Base-by-base conservation (phyloP, 2,329 filamentous ascomycete genomes). In the Cadophora sp. region DNA sequence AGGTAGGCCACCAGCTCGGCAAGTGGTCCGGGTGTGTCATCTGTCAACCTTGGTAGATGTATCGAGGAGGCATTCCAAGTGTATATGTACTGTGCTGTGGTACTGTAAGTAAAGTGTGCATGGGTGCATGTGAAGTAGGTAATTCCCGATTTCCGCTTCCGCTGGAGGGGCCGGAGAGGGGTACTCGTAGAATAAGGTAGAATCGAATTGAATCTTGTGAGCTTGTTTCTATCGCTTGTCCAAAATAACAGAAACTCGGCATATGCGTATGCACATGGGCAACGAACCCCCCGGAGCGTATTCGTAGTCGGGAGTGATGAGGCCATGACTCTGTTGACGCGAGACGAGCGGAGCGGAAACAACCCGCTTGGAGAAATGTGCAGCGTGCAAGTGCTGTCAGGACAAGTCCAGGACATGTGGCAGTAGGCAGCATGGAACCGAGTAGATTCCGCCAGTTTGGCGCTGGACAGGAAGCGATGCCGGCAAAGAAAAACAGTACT, bases 301-400 rank as follows among this genome's bases (percentile, higher is more conserved):
- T 58, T 41, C 33, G 33, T 58, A 58, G 55, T 41, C 33, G 33
- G 36, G 36, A 58, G 33, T 60, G 58, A 47, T 60, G 41, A 47
- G 58, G 41, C 11, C 58, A 60, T 60, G 58, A 50, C 36, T 48
- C 30, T 60, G 24, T 48, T 50, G 45, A 47, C 58, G 27, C 27
- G 27, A 30, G 27, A 30, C 27, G 27, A 30, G 27, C 27, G 27
- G 27, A 30, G 45, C 58, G 58, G 45, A 60, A 45, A 48, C 58
- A 50, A n/a, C 5, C 45, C 58, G 58, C 58, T 5, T 30, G 43
- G 41, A 48, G 39, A 20, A 53, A 22, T 24, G 36, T 9, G 7
- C n/a, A n/a, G n/a, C 2, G 36, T 39, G 36, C 8, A 7, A 8
- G 22, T 36, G 24, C 14, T 39, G 51, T 30, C 48, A 51, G 48